Conservation (phyloP, 106 monocot genomes). For the Apostasia shenzhenica region DNA sequence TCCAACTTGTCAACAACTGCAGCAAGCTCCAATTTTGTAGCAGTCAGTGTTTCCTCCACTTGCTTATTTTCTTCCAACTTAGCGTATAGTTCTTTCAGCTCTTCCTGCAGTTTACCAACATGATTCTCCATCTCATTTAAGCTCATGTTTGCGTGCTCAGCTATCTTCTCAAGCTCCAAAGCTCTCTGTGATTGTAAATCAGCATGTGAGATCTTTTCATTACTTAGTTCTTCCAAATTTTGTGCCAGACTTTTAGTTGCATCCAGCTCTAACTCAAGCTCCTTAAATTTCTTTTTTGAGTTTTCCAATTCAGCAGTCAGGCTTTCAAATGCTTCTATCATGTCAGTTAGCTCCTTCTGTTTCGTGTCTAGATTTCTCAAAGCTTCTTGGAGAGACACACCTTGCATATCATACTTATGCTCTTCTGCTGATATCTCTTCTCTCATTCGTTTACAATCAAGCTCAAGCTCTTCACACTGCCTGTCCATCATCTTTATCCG, state of each 20-base stretch:
- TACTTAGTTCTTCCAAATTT: conserved; percentile 34
- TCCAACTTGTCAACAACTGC: conserved; percentile 23
- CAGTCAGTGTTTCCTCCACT: conserved; percentile 44
- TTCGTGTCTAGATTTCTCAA: conserved; percentile 34
- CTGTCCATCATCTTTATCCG: conserved; percentile 33
- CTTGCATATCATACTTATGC: conserved; percentile 30
- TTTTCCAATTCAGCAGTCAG: conserved; percentile 34
- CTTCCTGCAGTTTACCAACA: conserved; percentile 36
- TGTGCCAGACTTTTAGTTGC: conserved; percentile 19
- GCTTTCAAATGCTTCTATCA: conserved; percentile 38
- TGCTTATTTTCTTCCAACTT: conserved; percentile 31
- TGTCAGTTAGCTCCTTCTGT: conserved; percentile 42
- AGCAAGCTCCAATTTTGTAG: conserved; percentile 33
- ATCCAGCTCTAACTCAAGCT: conserved; percentile 35
- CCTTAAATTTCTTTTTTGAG: conserved; percentile 41
- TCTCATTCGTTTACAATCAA: conserved; percentile 46
- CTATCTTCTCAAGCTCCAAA: conserved; percentile 44
- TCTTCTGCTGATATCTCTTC: conserved; percentile 43
- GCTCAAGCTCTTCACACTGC: conserved; percentile 42
- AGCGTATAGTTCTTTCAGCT: conserved; percentile 29
- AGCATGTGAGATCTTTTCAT: conserved; percentile 36
- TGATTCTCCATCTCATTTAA: conserved; percentile 47
- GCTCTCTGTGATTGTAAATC: conserved; percentile 39
- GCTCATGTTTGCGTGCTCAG: conserved; percentile 32
- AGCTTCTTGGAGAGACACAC: conserved; percentile 42